Base-by-base conservation (phyloP, 2,329 filamentous ascomycete species). In the Alternaria triticina region DNA sequence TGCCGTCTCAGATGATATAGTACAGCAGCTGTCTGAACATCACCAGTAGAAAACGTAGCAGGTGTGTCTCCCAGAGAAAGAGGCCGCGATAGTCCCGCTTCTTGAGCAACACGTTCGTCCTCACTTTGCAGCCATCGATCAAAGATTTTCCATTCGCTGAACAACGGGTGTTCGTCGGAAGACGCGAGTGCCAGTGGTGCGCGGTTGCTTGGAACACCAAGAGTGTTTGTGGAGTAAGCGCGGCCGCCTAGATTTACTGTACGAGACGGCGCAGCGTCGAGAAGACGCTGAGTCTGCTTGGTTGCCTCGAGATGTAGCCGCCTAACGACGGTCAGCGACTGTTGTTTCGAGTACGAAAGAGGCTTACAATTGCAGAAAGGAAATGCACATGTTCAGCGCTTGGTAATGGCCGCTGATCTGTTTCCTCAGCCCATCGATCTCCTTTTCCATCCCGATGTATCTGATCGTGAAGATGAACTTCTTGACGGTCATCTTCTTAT, bases 391-490 rank as follows among this genome's bases (percentile, higher is more conserved):
- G 43, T 77, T 71, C 9, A 77, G 49, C 7, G 74, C 71, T 47
- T 77, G 73, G 54, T 71, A 77, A 52, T 78, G 74, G 2, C 73
- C 71, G 7, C 64, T 70, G 43, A 78, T 74, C 40, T 74, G 69
- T 49, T 72, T 74, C 10, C 74, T 65, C 23, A 77, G 58, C 3
- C 70, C 67, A 23, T 75, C 70, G 15, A 78, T 72, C 54, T 78
- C 75, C 43, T 75, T 77, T 61, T 78, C 75, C 64, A 74, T 77
- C 2, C 74, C 74, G 54, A 78, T 78, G 33, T 75, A 78, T 52
- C 70, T 71, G 57, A 78, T 70, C 7, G 71, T 77, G 28, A 73
- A 77, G 9, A 70, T 45, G 30, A 77, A 64, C 55, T 77, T 78
- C 52, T 68, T 72, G 11, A 73, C n/a, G 6, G 67, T 70, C 73